Conservation (phyloP, 305 asterid genomes). For the Fraxinus floribunda region DNA sequence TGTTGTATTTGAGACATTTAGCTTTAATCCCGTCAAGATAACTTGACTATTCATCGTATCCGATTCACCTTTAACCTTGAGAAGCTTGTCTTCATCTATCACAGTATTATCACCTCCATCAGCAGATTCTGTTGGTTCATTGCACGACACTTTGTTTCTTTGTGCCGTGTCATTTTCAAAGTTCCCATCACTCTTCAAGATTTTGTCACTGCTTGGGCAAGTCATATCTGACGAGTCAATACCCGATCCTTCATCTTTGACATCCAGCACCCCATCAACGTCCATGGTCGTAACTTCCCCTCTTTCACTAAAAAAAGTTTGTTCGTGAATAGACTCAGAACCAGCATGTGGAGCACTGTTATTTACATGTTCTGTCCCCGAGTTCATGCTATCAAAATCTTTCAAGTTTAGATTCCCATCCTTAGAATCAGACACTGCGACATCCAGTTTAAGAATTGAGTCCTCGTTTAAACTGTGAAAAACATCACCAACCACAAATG, state of each 20-base stretch:
- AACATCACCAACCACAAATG: constrained; percentile 9
- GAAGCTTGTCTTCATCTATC: constrained; percentile 19
- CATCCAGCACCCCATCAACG: constrained; percentile 37
- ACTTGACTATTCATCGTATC: constrained; percentile 23
- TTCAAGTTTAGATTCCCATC: constrained; percentile 29
- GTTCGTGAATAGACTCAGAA: constrained; percentile 29
- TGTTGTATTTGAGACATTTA: constrained; percentile 8
- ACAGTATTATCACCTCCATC: constrained; percentile 30
- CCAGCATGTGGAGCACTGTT: constrained; percentile 10
- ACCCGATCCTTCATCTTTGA: constrained; percentile 30
- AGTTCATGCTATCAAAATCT: constrained; percentile 24
- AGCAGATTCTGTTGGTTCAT: constrained; percentile 17
- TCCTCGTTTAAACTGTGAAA: constrained; percentile 15
- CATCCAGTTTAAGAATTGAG: constrained; percentile 32
- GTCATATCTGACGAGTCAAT: constrained; percentile 27
- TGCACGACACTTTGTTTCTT: constrained; percentile 7
- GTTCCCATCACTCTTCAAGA: constrained; percentile 22
- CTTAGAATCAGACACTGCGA: constrained; percentile 25
- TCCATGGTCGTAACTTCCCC: constrained; percentile 44
- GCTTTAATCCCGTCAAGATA: neutral
- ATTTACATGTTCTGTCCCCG: constrained; percentile 6
- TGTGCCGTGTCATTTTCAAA: constrained; percentile 20
- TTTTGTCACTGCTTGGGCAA: constrained; percentile 25
- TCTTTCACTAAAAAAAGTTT: constrained; percentile 31
- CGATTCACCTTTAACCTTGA: constrained; percentile 21